Evolutionary conservation across 257 asterid genomes (phyloP), one percentile per base, ranked within the genome.

Genomic region (Capsicum rhomboideum): DNA sequence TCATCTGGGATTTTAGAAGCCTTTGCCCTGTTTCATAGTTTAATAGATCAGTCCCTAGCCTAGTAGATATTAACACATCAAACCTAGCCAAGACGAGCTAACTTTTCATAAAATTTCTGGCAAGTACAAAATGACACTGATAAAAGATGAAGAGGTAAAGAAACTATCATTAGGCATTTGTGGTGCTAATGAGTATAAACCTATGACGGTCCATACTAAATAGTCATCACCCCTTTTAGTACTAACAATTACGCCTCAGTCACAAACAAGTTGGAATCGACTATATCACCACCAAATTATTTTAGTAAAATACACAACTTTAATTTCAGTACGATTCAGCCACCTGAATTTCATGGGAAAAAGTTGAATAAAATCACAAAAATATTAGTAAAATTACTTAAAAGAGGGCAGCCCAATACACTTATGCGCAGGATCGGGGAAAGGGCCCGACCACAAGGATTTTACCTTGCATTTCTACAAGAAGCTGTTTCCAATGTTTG

Each of bases 21-120:
- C 82, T 80, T 94, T 0, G 86, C 92, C 86, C 99, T 95, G 90
- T 82, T 63, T 23, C 81, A 46, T 14, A 75, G 8, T 12, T 49
- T 13, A 75, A 75, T 28, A 44, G n/a, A 44, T 72, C 79, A 72
- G 58, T 44, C 13, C 37, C 6, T 11, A 17, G 78, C 17, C 4
- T 37, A 40, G 61, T 18, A 21, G 1, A 23, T 1, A 21, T 44
- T 40, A 44, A 72, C 6, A n/a, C 1, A 42, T 44, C 34, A 40
- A 21, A 71, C 4, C 12, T 12, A 72, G n/a, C 79, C 55, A 42
- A 71, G 20, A 71, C 21, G 2, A 44, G 40, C 0, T 46, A 46
- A 13, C 80, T 1, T 42, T 13, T 1, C 78, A 74, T 31, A 34
- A 66, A 37, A 37, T 37, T 10, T 69, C 29, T 69, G 52, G 78